Conservation (phyloP, 176 grass and related monocot species). For the Rhynchospora pubera region DNA sequence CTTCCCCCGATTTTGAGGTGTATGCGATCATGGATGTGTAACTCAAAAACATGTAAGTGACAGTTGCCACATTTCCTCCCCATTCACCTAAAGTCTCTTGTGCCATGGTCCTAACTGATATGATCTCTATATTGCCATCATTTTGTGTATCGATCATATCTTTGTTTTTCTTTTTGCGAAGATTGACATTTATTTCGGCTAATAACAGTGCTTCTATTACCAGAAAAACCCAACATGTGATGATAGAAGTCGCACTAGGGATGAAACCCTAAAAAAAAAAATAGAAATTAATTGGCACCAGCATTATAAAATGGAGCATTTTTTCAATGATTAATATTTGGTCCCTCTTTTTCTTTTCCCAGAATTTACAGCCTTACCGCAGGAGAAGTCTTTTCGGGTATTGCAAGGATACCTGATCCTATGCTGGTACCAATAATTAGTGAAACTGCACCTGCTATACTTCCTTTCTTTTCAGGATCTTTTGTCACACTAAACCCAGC, state of each 20-base stretch:
- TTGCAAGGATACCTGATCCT: constrained; percentile 89
- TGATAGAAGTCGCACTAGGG: constrained; percentile 57
- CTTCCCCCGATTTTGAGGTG: constrained; percentile 64
- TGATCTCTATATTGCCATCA: constrained; percentile 31
- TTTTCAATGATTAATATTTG: neutral
- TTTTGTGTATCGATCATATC: neutral
- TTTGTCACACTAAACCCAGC: neutral
- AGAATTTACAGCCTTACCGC: constrained; percentile 35
- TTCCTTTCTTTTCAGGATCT: constrained; percentile 36
- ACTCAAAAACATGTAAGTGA: constrained; percentile 59
- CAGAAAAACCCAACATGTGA: constrained; percentile 63
- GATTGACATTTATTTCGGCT: constrained; percentile 54
- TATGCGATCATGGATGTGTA: constrained; percentile 80
- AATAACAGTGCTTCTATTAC: constrained; percentile 57
- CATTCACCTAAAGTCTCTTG: constrained; percentile 66
- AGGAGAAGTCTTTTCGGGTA: constrained; percentile 56
- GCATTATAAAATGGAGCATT: neutral
- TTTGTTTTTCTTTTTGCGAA: constrained; percentile 39
- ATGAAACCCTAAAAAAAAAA: constrained; percentile 63
- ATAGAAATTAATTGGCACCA: neutral
- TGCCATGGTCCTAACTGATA: constrained; percentile 75
- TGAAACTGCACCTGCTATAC: constrained; percentile 52
- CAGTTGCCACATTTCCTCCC: constrained; percentile 61
- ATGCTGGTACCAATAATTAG: constrained; percentile 85
- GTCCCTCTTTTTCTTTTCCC: neutral